These are phyloP conservation scores for Daldinia loculata DNA, from an alignment of 495 filamentous ascomycete species.

Conservation along the genomic window DNA sequence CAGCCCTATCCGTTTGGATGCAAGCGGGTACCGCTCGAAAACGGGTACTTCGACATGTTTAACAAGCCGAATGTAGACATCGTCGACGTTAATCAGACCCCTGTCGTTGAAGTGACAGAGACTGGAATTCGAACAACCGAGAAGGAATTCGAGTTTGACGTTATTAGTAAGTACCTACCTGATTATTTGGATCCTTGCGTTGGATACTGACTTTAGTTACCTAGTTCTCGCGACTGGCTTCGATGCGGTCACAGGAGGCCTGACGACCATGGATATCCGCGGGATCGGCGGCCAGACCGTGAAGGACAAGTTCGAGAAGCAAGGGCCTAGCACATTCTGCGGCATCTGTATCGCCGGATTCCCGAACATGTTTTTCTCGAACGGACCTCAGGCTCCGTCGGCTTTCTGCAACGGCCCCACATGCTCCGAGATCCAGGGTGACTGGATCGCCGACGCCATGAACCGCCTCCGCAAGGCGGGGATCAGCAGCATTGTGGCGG, in stretches of 20 bases:
- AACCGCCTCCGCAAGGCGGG: conserved; percentile 49
- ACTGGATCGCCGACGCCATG: conserved; percentile 61
- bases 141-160: conserved; percentile 54
- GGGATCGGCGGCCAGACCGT: conserved; percentile 52
- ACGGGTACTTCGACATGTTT: conserved; percentile 66
- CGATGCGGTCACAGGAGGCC: conserved; percentile 60
- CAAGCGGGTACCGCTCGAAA: conserved; percentile 65
- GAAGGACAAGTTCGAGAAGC: conserved; percentile 59
- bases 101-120: conserved; percentile 57
- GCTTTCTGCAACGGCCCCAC: conserved; percentile 63
- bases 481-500: conserved; percentile 48
- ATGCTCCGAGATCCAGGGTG: conserved; percentile 60
- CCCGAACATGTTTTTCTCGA: conserved; percentile 65
- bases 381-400: conserved; percentile 53
- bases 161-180: conserved; percentile 53
- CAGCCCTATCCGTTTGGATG: conserved; percentile 62
- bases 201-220: conserved; percentile 2
- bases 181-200: conserved; percentile 13
- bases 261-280: conserved; percentile 56
- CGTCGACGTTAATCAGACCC: conserved; percentile 59
- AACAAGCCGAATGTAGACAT: conserved; percentile 63
- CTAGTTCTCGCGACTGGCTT: conserved; percentile 63
- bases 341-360: conserved; percentile 56
- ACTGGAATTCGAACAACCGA: conserved; percentile 55
- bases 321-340: conserved; percentile 57